Conservation (phyloP, 176 grass and related monocot genomes). For the Dactylis glomerata region DNA sequence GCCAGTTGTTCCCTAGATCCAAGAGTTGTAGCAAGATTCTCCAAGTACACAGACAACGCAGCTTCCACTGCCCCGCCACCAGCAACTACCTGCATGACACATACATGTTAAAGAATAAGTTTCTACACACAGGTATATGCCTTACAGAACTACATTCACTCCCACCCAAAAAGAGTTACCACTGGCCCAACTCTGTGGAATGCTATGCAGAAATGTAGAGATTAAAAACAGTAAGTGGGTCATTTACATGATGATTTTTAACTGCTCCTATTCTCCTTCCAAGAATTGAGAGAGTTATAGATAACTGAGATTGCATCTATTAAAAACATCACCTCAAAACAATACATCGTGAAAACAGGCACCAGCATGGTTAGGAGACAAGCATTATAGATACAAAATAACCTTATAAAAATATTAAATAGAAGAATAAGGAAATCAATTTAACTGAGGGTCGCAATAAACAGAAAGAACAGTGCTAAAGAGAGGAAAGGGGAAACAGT, state of each 20-base stretch:
- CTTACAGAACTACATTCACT: neutral
- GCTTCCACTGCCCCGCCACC: constrained; percentile 90
- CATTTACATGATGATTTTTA: neutral
- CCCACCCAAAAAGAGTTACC: neutral
- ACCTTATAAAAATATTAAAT: neutral
- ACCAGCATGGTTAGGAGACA: too few relatives aligned
- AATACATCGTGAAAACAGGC: too few relatives aligned
- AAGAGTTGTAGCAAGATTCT: constrained; percentile 90
- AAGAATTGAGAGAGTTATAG: neutral
- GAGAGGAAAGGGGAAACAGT: neutral
- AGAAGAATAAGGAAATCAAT: neutral
- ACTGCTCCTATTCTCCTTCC: neutral
- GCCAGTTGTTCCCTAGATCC: constrained; percentile 91
- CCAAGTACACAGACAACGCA: constrained; percentile 84
- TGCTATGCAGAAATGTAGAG: neutral
- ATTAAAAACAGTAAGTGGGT: neutral
- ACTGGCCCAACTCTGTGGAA: neutral
- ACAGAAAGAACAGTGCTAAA: neutral
- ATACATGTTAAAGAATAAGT: neutral
- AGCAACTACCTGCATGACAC: constrained; percentile 67
- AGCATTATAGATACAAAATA: neutral
- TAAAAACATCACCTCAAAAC: too few relatives aligned
- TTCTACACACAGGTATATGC: neutral
- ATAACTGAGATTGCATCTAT: too few relatives aligned
- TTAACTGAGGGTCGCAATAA: neutral